Evolutionary conservation across 2,329 filamentous ascomycete genomes (phyloP).

Genomic region (Sporothrix mexicana): DNA sequence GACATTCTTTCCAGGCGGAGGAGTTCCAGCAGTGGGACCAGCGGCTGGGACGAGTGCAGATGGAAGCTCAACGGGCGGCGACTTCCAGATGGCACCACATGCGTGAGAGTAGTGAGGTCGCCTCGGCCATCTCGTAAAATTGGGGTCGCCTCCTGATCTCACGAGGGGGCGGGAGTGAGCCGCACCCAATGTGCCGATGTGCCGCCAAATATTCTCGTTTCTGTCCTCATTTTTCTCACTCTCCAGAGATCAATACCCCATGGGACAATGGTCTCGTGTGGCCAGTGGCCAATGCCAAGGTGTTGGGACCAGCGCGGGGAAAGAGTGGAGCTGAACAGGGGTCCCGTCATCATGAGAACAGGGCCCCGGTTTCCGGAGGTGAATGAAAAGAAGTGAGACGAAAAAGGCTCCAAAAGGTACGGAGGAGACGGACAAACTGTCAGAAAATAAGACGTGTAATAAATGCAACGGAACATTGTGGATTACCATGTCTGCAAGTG

Average conservation of each 20-base stretch:
- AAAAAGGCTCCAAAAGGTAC: neutral
- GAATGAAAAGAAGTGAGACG: neutral
- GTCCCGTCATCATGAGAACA: conserved; percentile 4
- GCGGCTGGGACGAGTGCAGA: neutral
- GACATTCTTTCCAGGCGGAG: neutral
- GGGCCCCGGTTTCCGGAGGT: neutral
- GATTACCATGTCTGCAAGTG: neutral
- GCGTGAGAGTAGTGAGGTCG: neutral
- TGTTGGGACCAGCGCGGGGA: conserved; percentile 10
- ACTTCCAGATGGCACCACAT: conserved; percentile 1
- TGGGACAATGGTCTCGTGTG: neutral
- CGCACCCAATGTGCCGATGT: conserved; percentile 8
- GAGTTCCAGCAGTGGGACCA: neutral
- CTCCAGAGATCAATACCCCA: neutral
- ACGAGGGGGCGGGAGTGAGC: neutral
- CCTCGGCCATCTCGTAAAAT: no score
- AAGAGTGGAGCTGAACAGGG: neutral
- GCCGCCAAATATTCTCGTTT: neutral
- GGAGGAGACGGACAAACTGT: neutral
- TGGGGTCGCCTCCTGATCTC: no score
- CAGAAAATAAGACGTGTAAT: neutral
- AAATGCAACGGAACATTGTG: neutral
- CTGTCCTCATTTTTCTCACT: neutral
- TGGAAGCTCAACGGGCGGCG: conserved; percentile 6
- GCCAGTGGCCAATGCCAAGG: neutral